A percentile compares a stretch with the other conserved stretches of the same genome.
These are phyloP conservation scores for Entomortierella parvispora DNA, from an alignment of 192 early-diverging fungal species.

Conservation along the genomic window DNA sequence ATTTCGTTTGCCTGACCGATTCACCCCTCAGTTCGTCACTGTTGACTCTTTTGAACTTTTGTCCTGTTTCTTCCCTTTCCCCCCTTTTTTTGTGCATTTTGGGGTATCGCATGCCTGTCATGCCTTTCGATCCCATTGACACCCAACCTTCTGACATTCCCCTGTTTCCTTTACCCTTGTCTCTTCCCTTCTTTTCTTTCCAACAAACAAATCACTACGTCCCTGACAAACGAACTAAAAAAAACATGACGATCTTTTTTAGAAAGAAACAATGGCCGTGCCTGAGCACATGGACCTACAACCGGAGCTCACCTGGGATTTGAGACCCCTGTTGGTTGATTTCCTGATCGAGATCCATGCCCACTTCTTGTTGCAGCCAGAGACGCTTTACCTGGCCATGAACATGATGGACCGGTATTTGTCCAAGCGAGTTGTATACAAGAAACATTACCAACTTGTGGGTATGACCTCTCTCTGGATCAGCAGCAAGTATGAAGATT, in stretches of 20 bases:
- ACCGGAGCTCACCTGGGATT: conserved; percentile 55
- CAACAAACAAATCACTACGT: neutral
- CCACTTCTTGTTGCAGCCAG: conserved; percentile 49
- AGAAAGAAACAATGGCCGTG: conserved; percentile 54
- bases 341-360: conserved; percentile 54
- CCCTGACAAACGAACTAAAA: neutral
- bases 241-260: neutral
- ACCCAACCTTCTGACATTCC: neutral
- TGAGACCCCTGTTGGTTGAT: conserved; percentile 49
- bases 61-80: neutral
- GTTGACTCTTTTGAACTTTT: too few species aligned
- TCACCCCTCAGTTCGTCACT: too few species aligned
- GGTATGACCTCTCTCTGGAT: conserved; percentile 57
- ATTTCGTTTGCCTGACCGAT: neutral
- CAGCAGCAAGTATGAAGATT: conserved; percentile 52
- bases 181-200: neutral
- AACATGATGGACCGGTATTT: conserved; percentile 61
- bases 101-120: neutral
- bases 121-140: neutral
- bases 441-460: conserved; percentile 49
- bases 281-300: conserved; percentile 55
- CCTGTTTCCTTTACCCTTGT: neutral
- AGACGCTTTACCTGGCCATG: conserved; percentile 56
- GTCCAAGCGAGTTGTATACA: conserved; percentile 53
- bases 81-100: neutral